Base-by-base conservation (phyloP, 2,329 filamentous ascomycete species). In the Fusarium euwallaceae region DNA sequence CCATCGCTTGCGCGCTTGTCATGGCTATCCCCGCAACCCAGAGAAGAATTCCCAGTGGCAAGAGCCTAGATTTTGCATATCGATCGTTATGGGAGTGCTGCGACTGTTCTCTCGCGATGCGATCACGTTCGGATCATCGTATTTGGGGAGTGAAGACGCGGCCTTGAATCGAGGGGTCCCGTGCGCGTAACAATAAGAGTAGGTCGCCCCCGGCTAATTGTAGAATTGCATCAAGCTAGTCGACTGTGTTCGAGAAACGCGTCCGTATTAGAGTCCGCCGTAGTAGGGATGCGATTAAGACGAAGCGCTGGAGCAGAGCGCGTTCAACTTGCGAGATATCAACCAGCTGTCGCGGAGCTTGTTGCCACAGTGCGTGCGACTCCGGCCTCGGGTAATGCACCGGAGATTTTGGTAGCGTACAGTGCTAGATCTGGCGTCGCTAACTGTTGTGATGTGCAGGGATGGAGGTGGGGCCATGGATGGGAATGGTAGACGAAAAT, bases 1-100 rank as follows among this genome's bases (percentile, higher is more conserved):
- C 86, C 82, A 88, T 89, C 60, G 86, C 83, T 77, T 89, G 88
- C 65, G 86, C 84, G 76, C 85, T 88, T 62, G 86, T 81, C 87
- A 89, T 89, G 56, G 74, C 82, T 76, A 76, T 76, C 73, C 72
- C 73, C 76, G 74, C 76, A 75, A 78, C 73, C 71, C 69, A 68
- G 72, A 70, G 73, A 73, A 67, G 68, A 64, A 69, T 59, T 27
- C 56, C 61, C 66, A 66, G 65, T 69, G 45, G 63, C 62, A 37
- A 66, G 45, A 61, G 48, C 61, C 63, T 76, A 62, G 53, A 65
- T 29, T 69, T 74, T 70, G 80, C 82, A 83, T 84, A 75, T 82
- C 82, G 75, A 53, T 78, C 68, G 69, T 58, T 64, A 39, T 65
- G 24, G 65, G 20, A 41, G 67, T 61, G 71, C 74, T 70, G 75